A percentile compares a stretch with the other conserved stretches of the same genome.
Conservation (phyloP, 2,329 filamentous ascomycete genomes). For the Sphaerulina musiva region DNA sequence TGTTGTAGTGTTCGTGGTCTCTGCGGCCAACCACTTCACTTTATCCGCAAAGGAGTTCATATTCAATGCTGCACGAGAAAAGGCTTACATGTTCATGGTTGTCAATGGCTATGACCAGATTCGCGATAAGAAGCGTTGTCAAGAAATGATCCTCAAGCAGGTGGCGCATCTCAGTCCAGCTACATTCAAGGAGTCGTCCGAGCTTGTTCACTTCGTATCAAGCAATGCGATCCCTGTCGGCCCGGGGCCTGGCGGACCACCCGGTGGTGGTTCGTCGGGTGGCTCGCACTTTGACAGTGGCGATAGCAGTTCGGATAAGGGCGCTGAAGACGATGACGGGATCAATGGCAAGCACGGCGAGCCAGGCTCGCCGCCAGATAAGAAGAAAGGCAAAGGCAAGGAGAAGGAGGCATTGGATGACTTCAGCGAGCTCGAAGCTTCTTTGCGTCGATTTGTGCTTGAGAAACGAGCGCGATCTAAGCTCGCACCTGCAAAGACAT, state of each 20-base stretch:
- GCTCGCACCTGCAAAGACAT: slow-evolving; percentile 89
- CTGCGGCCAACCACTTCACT: slow-evolving; percentile 95
- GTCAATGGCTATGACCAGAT: slow-evolving; percentile 97
- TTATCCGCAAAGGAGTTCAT: slow-evolving; percentile 98
- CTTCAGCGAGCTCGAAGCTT: slow-evolving; percentile 83
- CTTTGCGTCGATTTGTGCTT: slow-evolving; percentile 83
- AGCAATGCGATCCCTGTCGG: slow-evolving; percentile 85
- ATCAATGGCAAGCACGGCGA: slow-evolving; percentile 49
- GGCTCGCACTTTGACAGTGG: slow-evolving; percentile 35
- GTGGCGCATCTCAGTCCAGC: slow-evolving; percentile 79
- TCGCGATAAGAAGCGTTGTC: slow-evolving; percentile 79
- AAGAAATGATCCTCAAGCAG: slow-evolving; percentile 90
- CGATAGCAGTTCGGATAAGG: slow-evolving; percentile 30
- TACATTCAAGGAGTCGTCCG: slow-evolving; percentile 84
- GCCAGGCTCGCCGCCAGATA: slow-evolving; percentile 34
- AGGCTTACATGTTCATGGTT: slow-evolving; percentile 98
- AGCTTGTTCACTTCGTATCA: slow-evolving; percentile 95
- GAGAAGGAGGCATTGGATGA: slow-evolving; percentile 74
- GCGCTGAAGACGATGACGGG: slow-evolving; percentile 48
- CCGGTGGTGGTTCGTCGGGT: slow-evolving; percentile 32
- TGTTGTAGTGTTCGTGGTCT: slow-evolving; percentile 96
- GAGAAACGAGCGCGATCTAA: slow-evolving; percentile 95
- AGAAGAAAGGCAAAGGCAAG: slow-evolving; percentile 70
- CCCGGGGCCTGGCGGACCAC: slow-evolving; percentile 52
- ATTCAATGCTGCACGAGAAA: slow-evolving; percentile 87